Evolutionary conservation across 495 filamentous ascomycete genomes (phyloP).

Genomic region (Trichoderma orchidacearum): DNA sequence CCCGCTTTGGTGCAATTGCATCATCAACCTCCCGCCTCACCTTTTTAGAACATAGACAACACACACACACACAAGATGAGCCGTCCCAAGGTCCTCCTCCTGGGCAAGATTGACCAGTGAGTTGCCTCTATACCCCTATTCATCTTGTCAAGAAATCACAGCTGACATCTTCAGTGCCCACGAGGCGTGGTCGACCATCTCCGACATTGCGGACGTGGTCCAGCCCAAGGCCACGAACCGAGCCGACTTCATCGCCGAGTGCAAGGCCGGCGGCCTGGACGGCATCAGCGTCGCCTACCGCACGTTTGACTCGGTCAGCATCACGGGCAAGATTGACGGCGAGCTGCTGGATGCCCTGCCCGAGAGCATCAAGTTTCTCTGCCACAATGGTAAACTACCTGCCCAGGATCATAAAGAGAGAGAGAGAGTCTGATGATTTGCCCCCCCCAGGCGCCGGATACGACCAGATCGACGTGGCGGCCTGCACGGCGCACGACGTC

Average conservation of each 20-base stretch:
- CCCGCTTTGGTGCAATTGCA: background rate
- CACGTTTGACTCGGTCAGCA: slow-evolving; percentile 51
- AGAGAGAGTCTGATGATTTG: too few relatives aligned
- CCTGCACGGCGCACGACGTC: slow-evolving; percentile 51
- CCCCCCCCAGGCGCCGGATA: slow-evolving; percentile 62
- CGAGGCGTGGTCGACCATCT: slow-evolving; percentile 11
- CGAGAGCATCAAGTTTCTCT: slow-evolving; percentile 56
- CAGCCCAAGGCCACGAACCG: slow-evolving; percentile 11
- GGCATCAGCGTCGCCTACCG: slow-evolving; percentile 59
- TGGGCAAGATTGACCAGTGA: slow-evolving; percentile 19
- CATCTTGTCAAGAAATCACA: background rate
- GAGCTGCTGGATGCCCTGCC: slow-evolving; percentile 57
- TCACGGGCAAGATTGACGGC: slow-evolving; percentile 57
- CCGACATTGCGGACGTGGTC: slow-evolving; percentile 14
- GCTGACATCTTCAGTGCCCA: slow-evolving; percentile 11
- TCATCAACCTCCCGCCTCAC: background rate
- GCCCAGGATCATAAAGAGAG: too few relatives aligned
- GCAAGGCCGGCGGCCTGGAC: slow-evolving; percentile 50
- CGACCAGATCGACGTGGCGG: slow-evolving; percentile 61
- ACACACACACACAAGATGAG: background rate
- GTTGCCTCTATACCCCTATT: slow-evolving; percentile 2
- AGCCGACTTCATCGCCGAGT: slow-evolving; percentile 57
- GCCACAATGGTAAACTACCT: slow-evolving; percentile 58
- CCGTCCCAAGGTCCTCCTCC: slow-evolving; percentile 16
- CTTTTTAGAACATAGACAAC: background rate